Conservation (phyloP, 2,329 filamentous ascomycete species). For the Didymellaceae sp. region DNA sequence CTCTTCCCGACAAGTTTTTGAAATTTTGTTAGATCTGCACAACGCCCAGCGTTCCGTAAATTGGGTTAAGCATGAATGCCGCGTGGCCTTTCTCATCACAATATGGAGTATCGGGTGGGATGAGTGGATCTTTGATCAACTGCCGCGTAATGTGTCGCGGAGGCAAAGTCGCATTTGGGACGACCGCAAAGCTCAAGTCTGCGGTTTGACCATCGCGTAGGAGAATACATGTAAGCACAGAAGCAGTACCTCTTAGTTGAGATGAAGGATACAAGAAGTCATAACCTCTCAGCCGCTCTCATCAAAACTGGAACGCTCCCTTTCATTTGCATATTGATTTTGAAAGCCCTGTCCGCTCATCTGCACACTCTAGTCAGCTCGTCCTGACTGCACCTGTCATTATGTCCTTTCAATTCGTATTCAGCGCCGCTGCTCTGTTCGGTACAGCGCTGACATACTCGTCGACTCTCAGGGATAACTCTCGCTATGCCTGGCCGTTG, state of each 20-base stretch:
- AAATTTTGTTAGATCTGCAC: background rate
- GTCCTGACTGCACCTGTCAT: background rate
- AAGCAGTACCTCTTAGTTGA: background rate
- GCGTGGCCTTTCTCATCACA: background rate
- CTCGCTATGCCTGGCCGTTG: constrained; percentile 4
- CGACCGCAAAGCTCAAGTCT: background rate
- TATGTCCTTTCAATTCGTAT: constrained; percentile 7
- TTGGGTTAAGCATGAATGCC: constrained; percentile 1
- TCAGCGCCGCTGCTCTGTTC: constrained; percentile 3
- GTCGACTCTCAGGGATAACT: constrained; percentile 2
- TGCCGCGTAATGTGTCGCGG: constrained; percentile 6
- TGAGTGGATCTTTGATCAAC: background rate
- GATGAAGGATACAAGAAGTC: constrained; percentile 5
- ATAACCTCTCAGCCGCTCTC: background rate
- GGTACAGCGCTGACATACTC: constrained; percentile 2
- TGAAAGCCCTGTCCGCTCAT: background rate
- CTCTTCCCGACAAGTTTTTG: background rate
- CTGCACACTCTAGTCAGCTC: background rate
- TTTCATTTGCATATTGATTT: background rate
- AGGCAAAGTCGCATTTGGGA: background rate
- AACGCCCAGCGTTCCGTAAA: background rate
- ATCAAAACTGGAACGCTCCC: constrained; percentile 2
- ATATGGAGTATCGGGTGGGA: background rate
- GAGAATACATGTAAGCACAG: background rate
- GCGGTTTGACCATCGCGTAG: background rate